Evolutionary conservation across 371 early-diverging fungal species (phyloP), one percentile per base, ranked within the genome.

Genomic region (Saksenaea vasiformis): DNA sequence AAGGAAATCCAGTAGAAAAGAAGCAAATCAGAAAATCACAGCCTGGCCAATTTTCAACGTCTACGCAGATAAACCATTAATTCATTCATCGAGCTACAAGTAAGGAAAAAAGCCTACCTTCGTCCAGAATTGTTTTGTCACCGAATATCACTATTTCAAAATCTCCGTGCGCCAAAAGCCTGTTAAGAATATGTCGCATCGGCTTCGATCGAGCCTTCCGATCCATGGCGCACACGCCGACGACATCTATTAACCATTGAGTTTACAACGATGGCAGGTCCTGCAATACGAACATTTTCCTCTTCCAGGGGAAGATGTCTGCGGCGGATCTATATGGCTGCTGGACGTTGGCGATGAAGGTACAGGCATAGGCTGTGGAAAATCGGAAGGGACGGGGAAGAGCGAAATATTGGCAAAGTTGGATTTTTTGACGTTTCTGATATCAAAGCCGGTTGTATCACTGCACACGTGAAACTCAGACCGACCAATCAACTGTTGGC

Each of bases 1-100:
- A 80, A 1, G 99, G 99, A 66, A 99, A 98, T 28, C 96, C 98
- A 28, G 76, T 87, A 5, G 96, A 95, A 76, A 96, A 98, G 80
- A 99, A 99, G 13, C 97, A 92, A 34, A 99, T 91, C 69, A 99
- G 83, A 68, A 98, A 95, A 77, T 99, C 98, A 76, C 98, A 97
- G 1, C 83, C 79, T 5, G 99, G 99, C 99, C 99, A 98, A 61
- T 87, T 84, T 36, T 92, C 91, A 28, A 93, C 86, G 56, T 87
- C 93, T 92, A 54, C 19, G 39, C 22, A 51, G 3, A 11, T 22
- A 47, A 22, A 47, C 7, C 38, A 53, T 22, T 13, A 27, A 47
- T 36, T 51, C 10, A 28, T 11, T 22, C 22, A 26, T 35, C n/a
- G n/a, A n/a, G n/a, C n/a, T 28, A 5, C 19, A 43, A 54, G 10